Evolutionary conservation across 2,329 filamentous ascomycete species (phyloP), one percentile per base, ranked within the genome.

Genomic region (Fusarium sp.): DNA sequence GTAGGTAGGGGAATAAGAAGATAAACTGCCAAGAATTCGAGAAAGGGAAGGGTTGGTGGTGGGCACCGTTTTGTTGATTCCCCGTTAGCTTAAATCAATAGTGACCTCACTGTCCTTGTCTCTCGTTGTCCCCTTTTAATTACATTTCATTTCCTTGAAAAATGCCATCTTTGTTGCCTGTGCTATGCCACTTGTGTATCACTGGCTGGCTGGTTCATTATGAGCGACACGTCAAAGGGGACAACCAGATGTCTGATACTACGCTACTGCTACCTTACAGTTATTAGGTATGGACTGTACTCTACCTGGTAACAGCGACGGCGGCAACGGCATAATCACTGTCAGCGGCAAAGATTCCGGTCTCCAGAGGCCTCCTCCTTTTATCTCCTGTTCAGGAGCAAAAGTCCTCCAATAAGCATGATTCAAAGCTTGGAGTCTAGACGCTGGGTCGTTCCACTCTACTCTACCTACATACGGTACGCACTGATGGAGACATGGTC

Each of bases 291-390:
- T 30, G 28, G 28, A 30, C 28, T 30, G 28, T 30, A 30, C 34
- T 37, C 10, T 37, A 37, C 10, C 34, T n/a, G 34, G 34, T 37
- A 37, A 18, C 25, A 23, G 23, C 27, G 9, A 28, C 27, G 45
- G n/a, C 43, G 21, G 21, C 21, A 46, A 46, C 25, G 25, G 25
- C 45, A 30, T 27, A 30, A 21, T 21, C 27, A 30, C n/a, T 14
- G 34, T 37, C 48, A 7, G 32, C 25, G 34, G 45, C 32, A 66
- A 34, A 11, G 56, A 50, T 42, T 62, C 21, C 18, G n/a, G 32
- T 41, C 32, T 41, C 23, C 34, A 66, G 67, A 70, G 68, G 68
- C 68, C 68, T 70, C 67, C 66, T 55, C 64, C 14, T 55, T 55
- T 27, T 50, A 37, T 49, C 66, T 51, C 48, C 18, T 46, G 40